Evolutionary conservation across 495 filamentous ascomycete genomes (phyloP), one percentile per base, ranked within the genome.

Genomic region (Penicillium arizonense): DNA sequence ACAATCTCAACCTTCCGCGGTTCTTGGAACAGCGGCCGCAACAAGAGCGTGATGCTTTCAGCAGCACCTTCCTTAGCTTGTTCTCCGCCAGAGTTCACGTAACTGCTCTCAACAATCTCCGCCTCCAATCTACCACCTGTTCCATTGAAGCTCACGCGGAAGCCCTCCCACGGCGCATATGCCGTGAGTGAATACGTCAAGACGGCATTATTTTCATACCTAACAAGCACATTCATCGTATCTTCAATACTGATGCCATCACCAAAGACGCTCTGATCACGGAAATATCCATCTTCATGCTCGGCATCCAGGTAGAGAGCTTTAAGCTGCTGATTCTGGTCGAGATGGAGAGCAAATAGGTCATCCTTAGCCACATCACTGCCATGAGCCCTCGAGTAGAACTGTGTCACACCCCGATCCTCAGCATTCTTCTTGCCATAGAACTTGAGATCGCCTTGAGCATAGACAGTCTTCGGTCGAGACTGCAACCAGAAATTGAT

Each of bases 191-290:
- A 63, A 37, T 69, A 71, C 9, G 65, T 69, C 55, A 71, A 36
- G 12, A 71, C 62, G 3, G 68, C 63, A 5, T 62, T 58, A 2
- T 60, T 61, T 14, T 58, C 56, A 53, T 84, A 84, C 58, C 75
- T 67, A 45, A 84, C 78, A 50, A 83, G 65, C 45, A 83, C 61
- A 34, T 76, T 79, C 80, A 83, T 82, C 4, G 78, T 83, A 53
- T 83, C 80, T 61, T 84, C 80, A 53, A 82, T 82, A 53, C 70
- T 81, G 47, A 84, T 81, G 5, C 79, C 81, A 47, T 84, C 81
- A 0, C 79, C 73, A 42, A 83, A 82, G 7, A 82, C 79, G 56
- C 75, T 82, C 63, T 82, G 79, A 50, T 83, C 80, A 14, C 79
- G 72, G 44, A 77, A 74, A 48, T 84, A 83, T 14, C 74, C 75